These are phyloP conservation scores for Cyberlindnera amylophila DNA, from an alignment of 805 yeast genomes.

Conservation along the genomic window DNA sequence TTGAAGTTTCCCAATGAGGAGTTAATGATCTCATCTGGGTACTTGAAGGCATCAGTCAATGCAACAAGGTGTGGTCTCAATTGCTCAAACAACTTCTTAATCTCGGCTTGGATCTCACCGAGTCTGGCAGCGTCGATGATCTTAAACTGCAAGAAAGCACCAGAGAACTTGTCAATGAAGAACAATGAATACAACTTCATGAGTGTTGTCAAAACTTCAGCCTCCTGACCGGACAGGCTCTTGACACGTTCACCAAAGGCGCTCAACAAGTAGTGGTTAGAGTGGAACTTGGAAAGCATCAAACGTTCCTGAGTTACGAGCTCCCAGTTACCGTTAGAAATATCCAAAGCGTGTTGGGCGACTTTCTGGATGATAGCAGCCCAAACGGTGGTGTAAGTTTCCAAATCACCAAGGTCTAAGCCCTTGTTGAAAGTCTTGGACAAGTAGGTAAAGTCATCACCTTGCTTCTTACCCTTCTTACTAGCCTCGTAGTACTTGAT, in stretches of 20 bases:
- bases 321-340: constrained; percentile 32
- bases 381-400: constrained; percentile 27
- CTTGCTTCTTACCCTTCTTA: constrained; percentile 31
- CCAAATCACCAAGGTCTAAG: constrained; percentile 22
- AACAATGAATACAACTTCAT: constrained; percentile 62
- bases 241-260: constrained; percentile 29
- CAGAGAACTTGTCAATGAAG: constrained; percentile 66
- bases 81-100: constrained; percentile 43
- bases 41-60: constrained; percentile 78
- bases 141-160: constrained; percentile 64
- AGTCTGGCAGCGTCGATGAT: constrained; percentile 49
- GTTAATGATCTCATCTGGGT: constrained; percentile 76
- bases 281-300: constrained; percentile 37
- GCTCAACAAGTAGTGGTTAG: constrained; percentile 35
- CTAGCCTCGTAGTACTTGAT: constrained; percentile 39
- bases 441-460: constrained; percentile 31
- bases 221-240: constrained; percentile 32
- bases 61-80: constrained; percentile 70
- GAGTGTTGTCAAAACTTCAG: constrained; percentile 47
- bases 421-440: constrained; percentile 26
- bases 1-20: constrained; percentile 77
- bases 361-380: constrained; percentile 34
- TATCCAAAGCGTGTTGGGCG: constrained; percentile 29
- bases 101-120: constrained; percentile 39
- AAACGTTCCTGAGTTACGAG: constrained; percentile 37